Evolutionary conservation across 2,329 filamentous ascomycete genomes (phyloP), one percentile per base, ranked within the genome.

Genomic region (Phyllosticta paracitricarpa): DNA sequence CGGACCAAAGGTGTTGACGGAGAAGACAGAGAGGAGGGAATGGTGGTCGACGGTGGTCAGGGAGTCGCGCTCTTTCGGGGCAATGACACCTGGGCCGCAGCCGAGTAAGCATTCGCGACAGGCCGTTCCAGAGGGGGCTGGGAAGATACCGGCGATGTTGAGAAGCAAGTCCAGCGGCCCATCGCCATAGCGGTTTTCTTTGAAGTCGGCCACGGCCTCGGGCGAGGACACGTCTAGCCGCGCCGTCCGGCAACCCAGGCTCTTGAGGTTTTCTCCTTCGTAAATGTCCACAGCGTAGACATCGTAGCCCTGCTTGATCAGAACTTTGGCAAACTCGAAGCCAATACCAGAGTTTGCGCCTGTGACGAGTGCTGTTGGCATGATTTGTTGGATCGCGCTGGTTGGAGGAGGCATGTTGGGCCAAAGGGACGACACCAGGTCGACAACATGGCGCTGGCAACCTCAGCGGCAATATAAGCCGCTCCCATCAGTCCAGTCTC

Each of bases 1-100:
- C 0, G 77, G 76, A 0, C 76, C 77, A 59, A 76, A 77, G 0
- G 76, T 73, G 65, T 79, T 80, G 63, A 76, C 72, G 14, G 72
- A 69, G 64, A 79, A 79, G 22, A 72, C 72, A 12, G 64, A 67
- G 33, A 71, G 65, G 10, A 79, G 66, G 12, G 66, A 65, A 5
- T 66, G 61, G 17, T 66, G 64, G 55, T 65, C 68, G 51, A 75
- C 65, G 17, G 67, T 71, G 24, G 67, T 61, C n/a, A 76, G 63
- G 14, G 64, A 67, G 64, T 78, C 76, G 30, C 70, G 62, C 33
- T 69, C 67, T 7, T 64, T 57, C 0, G 68, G 66, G 14, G 66
- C 66, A 66, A 75, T 73, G 25, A 76, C 65, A 25, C 75, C 72
- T 68, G 65, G 22, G 33, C 19, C 17, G 24, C 22, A 33, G 24